These are phyloP conservation scores for Phanerochaete carnosa DNA, from an alignment of 768 basidiomycete species.

Conservation along the genomic window DNA sequence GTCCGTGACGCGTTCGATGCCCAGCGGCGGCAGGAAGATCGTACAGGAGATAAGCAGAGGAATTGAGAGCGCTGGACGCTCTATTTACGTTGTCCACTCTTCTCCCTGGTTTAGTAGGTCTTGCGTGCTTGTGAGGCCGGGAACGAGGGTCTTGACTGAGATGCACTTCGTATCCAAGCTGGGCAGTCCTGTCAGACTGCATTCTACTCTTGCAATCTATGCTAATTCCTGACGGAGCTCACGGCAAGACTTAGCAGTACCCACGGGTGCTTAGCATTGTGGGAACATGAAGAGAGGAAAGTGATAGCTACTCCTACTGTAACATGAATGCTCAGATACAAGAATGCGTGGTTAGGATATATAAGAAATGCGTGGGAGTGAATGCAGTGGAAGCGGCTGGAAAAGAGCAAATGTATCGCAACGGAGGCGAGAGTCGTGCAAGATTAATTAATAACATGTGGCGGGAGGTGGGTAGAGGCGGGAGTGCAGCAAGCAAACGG, in stretches of 20 bases:
- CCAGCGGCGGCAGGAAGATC: background rate
- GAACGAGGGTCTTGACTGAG: background rate
- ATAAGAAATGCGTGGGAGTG: slow-evolving; percentile 5
- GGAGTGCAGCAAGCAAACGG: slow-evolving; percentile 10
- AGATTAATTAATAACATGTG: background rate
- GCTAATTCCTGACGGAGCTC: no score
- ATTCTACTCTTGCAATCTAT: no score
- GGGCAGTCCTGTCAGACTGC: no score
- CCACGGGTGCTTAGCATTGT: background rate
- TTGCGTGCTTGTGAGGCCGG: background rate
- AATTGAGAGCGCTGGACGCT: no score
- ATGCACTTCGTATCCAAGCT: no score
- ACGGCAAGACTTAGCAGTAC: no score
- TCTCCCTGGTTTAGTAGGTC: background rate
- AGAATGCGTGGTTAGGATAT: slow-evolving; percentile 11
- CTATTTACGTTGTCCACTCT: background rate
- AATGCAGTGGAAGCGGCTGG: background rate
- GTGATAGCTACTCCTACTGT: slow-evolving; percentile 6
- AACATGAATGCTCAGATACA: slow-evolving; percentile 13
- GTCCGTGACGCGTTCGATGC: background rate
- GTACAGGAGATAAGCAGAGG: background rate
- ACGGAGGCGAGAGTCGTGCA: background rate
- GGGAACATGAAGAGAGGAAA: background rate
- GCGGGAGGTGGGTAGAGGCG: background rate
- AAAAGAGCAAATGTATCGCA: background rate